phyloP scores from a whole-genome alignment of 441 rosid species.

The Euphorbia schlechtendalii region DNA sequence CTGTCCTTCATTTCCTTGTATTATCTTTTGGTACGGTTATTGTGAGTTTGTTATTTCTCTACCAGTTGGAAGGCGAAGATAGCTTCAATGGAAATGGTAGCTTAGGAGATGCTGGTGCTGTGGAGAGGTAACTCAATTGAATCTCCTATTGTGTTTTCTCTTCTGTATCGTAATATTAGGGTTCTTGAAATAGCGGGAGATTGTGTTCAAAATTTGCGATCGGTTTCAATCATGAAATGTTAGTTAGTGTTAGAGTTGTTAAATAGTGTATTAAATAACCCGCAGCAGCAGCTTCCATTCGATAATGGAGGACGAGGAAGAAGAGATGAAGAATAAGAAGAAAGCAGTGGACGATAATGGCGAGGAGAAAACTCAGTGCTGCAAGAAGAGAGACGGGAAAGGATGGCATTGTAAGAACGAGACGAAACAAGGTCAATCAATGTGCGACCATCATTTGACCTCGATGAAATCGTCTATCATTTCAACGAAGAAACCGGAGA shows the following conservation, averaged over 20 bases:
- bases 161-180: conserved; percentile 21
- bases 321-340: conserved; percentile 20
- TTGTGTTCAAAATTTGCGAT: conserved; percentile 21
- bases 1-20: conserved; percentile 22
- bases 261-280: conserved; percentile 18
- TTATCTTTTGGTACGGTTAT: no score
- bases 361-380: conserved; percentile 20
- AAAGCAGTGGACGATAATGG: conserved; percentile 25
- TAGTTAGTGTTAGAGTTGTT: conserved; percentile 22
- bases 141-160: not conserved
- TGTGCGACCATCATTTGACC: conserved; percentile 28
- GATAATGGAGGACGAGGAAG: conserved; percentile 34
- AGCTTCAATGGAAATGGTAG: conserved; percentile 55
- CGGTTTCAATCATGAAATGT: conserved; percentile 10
- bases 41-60: conserved; percentile 9
- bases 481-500: conserved; percentile 21
- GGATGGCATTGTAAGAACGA: conserved; percentile 33
- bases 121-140: conserved; percentile 46
- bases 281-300: conserved; percentile 45
- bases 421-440: conserved; percentile 23
- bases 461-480: conserved; percentile 25
- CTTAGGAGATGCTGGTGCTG: conserved; percentile 54
- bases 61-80: conserved; percentile 47
- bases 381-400: conserved; percentile 28
- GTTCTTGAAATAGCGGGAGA: conserved; percentile 30